phyloP scores from a whole-genome alignment of 2,329 filamentous ascomycete genomes.

The Epichloe sylvatica region DNA sequence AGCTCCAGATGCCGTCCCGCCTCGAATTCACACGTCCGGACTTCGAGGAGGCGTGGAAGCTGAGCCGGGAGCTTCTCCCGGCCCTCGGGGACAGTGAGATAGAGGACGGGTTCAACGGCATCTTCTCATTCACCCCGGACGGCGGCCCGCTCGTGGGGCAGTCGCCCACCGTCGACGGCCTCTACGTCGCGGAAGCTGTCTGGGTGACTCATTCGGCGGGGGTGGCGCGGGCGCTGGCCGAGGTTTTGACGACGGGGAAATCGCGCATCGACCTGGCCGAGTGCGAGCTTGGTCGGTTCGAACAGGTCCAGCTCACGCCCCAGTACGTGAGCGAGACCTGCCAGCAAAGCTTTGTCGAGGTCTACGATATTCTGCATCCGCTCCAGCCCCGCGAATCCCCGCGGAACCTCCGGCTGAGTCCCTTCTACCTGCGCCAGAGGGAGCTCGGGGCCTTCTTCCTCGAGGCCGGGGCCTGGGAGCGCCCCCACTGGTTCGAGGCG shows the following conservation, averaged over 20 bases:
- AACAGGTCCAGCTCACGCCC: slow-evolving; percentile 42
- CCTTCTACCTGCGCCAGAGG: slow-evolving; percentile 39
- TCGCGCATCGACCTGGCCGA: slow-evolving; percentile 43
- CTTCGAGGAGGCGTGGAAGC: slow-evolving; percentile 46
- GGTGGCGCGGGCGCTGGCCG: slow-evolving; percentile 45
- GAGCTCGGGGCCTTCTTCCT: slow-evolving; percentile 46
- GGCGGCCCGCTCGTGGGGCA: slow-evolving; percentile 46
- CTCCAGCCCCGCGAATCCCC: slow-evolving; percentile 43
- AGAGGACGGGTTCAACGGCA: slow-evolving; percentile 48
- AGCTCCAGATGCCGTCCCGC: slow-evolving; percentile 50
- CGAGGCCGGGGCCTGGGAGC: slow-evolving; percentile 47
- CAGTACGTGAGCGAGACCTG: slow-evolving; percentile 45
- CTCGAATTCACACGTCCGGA: slow-evolving; percentile 45
- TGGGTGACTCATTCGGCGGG: slow-evolving; percentile 55
- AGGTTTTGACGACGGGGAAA: slow-evolving; percentile 41
- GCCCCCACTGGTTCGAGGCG: slow-evolving; percentile 47
- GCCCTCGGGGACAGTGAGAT: slow-evolving; percentile 35
- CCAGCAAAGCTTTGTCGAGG: slow-evolving; percentile 47
- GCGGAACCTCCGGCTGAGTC: slow-evolving; percentile 43
- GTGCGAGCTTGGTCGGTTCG: slow-evolving; percentile 46
- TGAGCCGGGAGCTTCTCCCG: slow-evolving; percentile 40
- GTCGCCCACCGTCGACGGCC: slow-evolving; percentile 43
- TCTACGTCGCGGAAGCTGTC: slow-evolving; percentile 51
- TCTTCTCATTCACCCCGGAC: slow-evolving; percentile 53
- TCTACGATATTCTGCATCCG: slow-evolving; percentile 52